Percentiles rank a stretch among this genome's conserved stretches.
These are phyloP conservation scores for Geopyxis carbonaria DNA, from an alignment of 495 filamentous ascomycete species.

Conservation along the genomic window DNA sequence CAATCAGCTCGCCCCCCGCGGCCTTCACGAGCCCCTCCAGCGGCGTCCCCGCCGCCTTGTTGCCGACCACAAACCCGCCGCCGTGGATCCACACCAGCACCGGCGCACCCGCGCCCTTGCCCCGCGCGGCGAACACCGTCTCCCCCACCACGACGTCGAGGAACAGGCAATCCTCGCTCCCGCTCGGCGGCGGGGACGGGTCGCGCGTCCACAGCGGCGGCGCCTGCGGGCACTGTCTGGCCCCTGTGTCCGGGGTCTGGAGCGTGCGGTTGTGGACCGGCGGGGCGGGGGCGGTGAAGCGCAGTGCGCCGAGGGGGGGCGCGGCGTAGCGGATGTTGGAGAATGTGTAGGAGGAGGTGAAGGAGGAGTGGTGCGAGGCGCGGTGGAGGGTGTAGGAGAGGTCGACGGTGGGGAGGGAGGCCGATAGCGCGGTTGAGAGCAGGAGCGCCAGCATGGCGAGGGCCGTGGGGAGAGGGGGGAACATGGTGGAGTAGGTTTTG, in stretches of 20 bases:
- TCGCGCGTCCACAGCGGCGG: neutral
- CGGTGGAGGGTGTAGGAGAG: too few species aligned
- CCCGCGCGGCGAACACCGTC: slow-evolving; percentile 21
- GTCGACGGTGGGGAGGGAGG: too few species aligned
- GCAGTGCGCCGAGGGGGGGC: slow-evolving; percentile 9
- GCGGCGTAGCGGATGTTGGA: slow-evolving; percentile 13
- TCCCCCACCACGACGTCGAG: slow-evolving; percentile 37
- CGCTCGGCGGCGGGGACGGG: too few species aligned
- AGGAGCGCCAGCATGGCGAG: too few species aligned
- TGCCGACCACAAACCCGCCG: slow-evolving; percentile 39
- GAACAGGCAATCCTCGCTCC: slow-evolving; percentile 37
- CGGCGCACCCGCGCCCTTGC: slow-evolving; percentile 17
- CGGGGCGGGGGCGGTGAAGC: slow-evolving; percentile 2
- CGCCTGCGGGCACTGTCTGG: slow-evolving; percentile 1
- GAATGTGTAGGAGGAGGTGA: too few species aligned
- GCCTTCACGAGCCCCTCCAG: too few species aligned
- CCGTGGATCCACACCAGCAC: slow-evolving; percentile 45
- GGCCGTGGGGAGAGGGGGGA: too few species aligned
- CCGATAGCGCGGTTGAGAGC: too few species aligned
- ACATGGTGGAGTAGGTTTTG: too few species aligned
- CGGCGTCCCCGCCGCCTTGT: slow-evolving; percentile 33
- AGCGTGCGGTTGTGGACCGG: neutral
- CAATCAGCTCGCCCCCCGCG: too few species aligned
- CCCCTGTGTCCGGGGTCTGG: neutral
- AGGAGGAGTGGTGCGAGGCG: too few species aligned